Percentiles rank a stretch among this genome's conserved stretches.
Evolutionary conservation across 73 alveolate species (phyloP).

Genomic region (Paramecium biaurelia): DNA sequence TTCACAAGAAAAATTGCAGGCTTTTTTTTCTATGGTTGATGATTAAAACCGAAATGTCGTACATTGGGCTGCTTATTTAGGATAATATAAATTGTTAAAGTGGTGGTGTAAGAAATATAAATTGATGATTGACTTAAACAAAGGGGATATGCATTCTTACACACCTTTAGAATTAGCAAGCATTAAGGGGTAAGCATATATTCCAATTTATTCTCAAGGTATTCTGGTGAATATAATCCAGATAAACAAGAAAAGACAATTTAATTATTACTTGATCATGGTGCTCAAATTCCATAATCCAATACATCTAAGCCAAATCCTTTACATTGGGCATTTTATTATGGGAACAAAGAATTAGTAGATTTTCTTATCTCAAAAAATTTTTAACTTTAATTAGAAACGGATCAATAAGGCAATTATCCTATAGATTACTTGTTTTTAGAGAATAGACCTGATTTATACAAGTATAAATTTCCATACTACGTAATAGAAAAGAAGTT

Average conservation of each 20-base stretch:
- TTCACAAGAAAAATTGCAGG: not conserved
- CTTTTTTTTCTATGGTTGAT: not conserved
- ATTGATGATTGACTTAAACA: not conserved
- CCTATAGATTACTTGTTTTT: slow-evolving; percentile 20
- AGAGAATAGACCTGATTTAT: not conserved
- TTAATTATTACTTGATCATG: not conserved
- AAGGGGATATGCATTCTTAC: slow-evolving; percentile 37
- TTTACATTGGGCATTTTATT: slow-evolving; percentile 40
- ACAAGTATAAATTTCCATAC: not conserved
- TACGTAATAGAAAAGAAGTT: not conserved
- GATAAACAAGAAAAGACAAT: not conserved
- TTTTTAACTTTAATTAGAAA: not conserved
- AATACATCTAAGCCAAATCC: not conserved
- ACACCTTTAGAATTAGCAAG: slow-evolving; percentile 25
- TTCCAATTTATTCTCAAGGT: not conserved
- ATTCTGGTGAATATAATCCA: slow-evolving; percentile 28
- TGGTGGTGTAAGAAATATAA: slow-evolving; percentile 20
- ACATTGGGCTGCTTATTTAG: slow-evolving; percentile 47
- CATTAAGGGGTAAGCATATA: not conserved
- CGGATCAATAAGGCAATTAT: not conserved
- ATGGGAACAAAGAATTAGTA: slow-evolving; percentile 4
- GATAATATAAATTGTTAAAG: slow-evolving; percentile 14
- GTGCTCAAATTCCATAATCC: not conserved
- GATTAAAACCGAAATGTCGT: slow-evolving; percentile 3
- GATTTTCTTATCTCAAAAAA: not conserved